Conservation (phyloP, 2,329 filamentous ascomycete species). For the Lithohypha guttulata region DNA sequence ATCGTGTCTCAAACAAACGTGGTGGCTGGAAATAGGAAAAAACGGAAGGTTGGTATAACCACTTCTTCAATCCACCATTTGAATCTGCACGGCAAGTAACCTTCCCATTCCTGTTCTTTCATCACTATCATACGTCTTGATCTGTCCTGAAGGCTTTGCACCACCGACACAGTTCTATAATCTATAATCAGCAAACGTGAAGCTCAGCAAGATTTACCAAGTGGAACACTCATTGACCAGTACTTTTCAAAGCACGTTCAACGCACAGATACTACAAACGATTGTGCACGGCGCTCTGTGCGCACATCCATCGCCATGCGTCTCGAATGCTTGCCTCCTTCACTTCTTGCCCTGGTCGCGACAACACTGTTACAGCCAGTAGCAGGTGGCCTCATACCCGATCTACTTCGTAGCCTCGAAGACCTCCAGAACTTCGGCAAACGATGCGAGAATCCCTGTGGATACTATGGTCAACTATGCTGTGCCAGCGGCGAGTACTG, state of each 20-base stretch:
- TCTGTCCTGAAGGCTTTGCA: not conserved
- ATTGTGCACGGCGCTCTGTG: constrained; percentile 2
- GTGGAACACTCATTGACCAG: not conserved
- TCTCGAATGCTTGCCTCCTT: constrained; percentile 10
- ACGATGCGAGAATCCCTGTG: constrained; percentile 40
- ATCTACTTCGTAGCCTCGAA: constrained; percentile 17
- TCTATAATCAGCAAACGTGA: no score
- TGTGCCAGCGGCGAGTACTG: constrained; percentile 38
- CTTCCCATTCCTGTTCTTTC: constrained; percentile 5
- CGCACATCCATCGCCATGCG: constrained; percentile 13
- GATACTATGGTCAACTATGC: constrained; percentile 42
- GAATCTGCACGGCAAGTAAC: constrained; percentile 2
- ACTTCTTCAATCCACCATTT: constrained; percentile 5
- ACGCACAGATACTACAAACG: constrained; percentile 1
- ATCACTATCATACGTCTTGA: not conserved
- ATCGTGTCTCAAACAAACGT: constrained; percentile 5
- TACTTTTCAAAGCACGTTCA: not conserved
- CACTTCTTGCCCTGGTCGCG: constrained; percentile 13
- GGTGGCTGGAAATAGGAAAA: constrained; percentile 6
- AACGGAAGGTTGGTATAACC: constrained; percentile 6
- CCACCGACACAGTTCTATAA: not conserved
- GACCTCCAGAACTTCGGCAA: constrained; percentile 19
- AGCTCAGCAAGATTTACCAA: no score
- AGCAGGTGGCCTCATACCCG: constrained; percentile 19
- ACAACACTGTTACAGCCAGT: constrained; percentile 13